Evolutionary conservation across 352 stramenopile species (phyloP).

Genomic region (Phytophthora tentaculata): DNA sequence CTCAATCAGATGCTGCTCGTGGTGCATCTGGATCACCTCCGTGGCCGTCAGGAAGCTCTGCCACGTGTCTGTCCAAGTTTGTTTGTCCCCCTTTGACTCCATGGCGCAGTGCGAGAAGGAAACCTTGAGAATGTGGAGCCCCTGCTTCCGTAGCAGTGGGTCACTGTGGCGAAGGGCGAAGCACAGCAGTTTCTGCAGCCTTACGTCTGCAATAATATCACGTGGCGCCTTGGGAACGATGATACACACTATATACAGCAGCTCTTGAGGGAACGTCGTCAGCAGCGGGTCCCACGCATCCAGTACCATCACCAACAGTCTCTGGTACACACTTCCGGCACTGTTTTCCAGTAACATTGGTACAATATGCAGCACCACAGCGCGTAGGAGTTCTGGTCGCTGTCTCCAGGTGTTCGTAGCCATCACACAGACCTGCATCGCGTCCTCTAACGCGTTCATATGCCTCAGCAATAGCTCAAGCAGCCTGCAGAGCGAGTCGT

Average conservation of each 20-base stretch:
- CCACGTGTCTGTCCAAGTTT: slow-evolving; percentile 48
- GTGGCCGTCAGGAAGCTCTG: slow-evolving; percentile 76
- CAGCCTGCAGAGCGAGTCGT: slow-evolving; percentile 54
- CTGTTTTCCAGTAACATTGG: slow-evolving; percentile 41
- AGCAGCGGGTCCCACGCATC: slow-evolving; percentile 26
- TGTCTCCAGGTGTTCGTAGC: slow-evolving; percentile 48
- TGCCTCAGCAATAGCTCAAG: slow-evolving; percentile 47
- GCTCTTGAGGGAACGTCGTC: slow-evolving; percentile 43
- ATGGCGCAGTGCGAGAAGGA: slow-evolving; percentile 62
- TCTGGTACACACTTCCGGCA: slow-evolving; percentile 3
- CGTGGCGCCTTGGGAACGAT: slow-evolving; percentile 55
- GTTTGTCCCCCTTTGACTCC: slow-evolving; percentile 9
- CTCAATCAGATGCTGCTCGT: slow-evolving; percentile 84
- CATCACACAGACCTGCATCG: slow-evolving; percentile 43
- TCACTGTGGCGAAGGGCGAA: slow-evolving; percentile 61
- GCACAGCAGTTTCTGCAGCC: slow-evolving; percentile 58
- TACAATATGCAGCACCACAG: slow-evolving; percentile 54
- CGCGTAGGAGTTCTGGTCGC: slow-evolving; percentile 53
- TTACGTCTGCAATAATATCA: slow-evolving; percentile 40
- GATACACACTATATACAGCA: slow-evolving; percentile 71
- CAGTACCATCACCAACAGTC: slow-evolving; percentile 32
- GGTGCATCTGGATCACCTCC: slow-evolving; percentile 86
- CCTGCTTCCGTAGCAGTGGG: slow-evolving; percentile 70
- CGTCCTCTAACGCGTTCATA: slow-evolving; percentile 1
- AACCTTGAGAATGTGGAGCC: slow-evolving; percentile 69